Evolutionary conservation across 73 alveolate species (phyloP), one percentile per base, ranked within the genome.

Genomic region (Paraurostyla sp.): DNA sequence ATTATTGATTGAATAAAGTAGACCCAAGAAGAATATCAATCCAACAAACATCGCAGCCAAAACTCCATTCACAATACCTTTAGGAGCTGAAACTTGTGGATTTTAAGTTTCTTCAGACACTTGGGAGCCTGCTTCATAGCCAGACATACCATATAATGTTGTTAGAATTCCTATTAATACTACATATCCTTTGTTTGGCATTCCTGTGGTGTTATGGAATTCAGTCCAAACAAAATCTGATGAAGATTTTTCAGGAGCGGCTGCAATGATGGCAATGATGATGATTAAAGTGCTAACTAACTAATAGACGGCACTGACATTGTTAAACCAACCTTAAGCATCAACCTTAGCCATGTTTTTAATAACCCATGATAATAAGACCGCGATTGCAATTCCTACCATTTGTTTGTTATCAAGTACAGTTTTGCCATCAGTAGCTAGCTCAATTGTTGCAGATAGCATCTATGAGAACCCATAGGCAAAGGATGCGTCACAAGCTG

Each of bases 391-490:
- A 27, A 54, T 54, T 54, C 69, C 69, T 20, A 54, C 69, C 23
- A 54, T 20, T 9, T 27, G 40, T 13, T 20, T 54, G 23, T 27
- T 54, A 20, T 27, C 40, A 20, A 54, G 23, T 54, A 20, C 9
- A 54, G 23, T 35, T 4, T 54, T 35, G 15, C 69, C 69, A 35
- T 54, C 23, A 54, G 69, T 54, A 20, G 40, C 69, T 4, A 54
- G 30, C 6, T 27, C 23, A 18, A 54, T 35, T 6, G 40, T 20
- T 13, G 69, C 69, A 13, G 69, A 54, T 9, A 71, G 48, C 11
- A 71, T 38, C 27, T 71, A 18, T 13, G 68, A 25, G 85, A 71
- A 71, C 29, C 85, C 85, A 71, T 13, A 71, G 20, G 85, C 85
- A 41, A 71, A 71, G 16, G 48, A 11, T 42, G 85, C 59, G 49